Evolutionary conservation across 2,329 filamentous ascomycete species (phyloP), one percentile per base, ranked within the genome.

Genomic region (Scedosporium aurantiacum): DNA sequence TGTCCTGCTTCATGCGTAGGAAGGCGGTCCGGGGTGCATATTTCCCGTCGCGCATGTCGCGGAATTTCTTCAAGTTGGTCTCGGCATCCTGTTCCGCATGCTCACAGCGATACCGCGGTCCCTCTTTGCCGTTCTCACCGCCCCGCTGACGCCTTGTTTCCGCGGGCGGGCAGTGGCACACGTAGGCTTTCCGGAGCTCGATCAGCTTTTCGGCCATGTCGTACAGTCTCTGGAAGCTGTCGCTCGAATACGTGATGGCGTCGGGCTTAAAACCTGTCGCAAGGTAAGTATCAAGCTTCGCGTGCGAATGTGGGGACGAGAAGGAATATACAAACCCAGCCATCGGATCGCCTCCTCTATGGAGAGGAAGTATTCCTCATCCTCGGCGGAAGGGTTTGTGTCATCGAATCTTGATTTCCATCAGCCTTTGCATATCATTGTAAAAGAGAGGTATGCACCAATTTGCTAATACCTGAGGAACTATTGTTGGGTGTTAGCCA

Each of bases 341-440:
- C 94, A 97, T 67, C 80, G 76, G 58, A 97, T 82, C 71, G 93
- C 91, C 64, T 97, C 91, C 68, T 90, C 79, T 66, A 97, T 97
- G 16, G 90, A 88, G 12, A 82, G 83, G 70, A 95, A 95, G 74
- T 92, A 97, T 63, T 87, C 82, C 74, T 96, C 90, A 71, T 97
- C 89, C 73, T 97, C 94, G 57, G 89, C 90, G 65, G 92, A 90
- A 1, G 94, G 94, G 72, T 97, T 97, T 14, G 94, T 97, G 69
- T 97, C 94, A 72, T 97, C 94, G 72, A 90, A 96, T 68, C 93
- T 82, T 62, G 28, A 32, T 32, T 8, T 32, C 28, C 7, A 32
- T 32, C 7, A 32, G 28, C 28, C 28, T 8, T 8, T 32, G 28
- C 28, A 32, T 32, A 32, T 32, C 28, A 32, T 32, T 32, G 28